Evolutionary conservation across 1,284 basidiomycete species (phyloP).

Genomic region (Testicularia cyperi): DNA sequence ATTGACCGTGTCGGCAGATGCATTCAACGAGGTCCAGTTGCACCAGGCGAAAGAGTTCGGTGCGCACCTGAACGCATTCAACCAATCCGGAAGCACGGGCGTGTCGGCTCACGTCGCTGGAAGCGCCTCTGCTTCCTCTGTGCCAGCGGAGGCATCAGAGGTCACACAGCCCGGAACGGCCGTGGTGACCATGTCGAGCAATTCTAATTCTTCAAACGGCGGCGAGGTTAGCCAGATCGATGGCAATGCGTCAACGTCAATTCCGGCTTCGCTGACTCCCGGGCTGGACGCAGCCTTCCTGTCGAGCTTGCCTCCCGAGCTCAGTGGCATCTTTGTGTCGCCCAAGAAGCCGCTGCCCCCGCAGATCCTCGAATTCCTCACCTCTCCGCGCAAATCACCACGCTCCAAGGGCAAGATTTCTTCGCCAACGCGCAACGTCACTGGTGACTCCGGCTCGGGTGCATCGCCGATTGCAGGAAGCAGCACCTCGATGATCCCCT

Average conservation of each 20-base stretch:
- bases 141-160: background rate
- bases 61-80: constrained; percentile 42
- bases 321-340: constrained; percentile 12
- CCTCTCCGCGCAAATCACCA: constrained; percentile 4
- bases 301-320: constrained; percentile 12
- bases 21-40: constrained; percentile 47
- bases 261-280: background rate
- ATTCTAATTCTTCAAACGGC: too few relatives aligned
- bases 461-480: background rate
- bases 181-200: too few relatives aligned
- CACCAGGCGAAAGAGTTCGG: constrained; percentile 40
- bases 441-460: background rate
- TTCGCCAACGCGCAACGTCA: background rate
- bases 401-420: background rate
- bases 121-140: constrained; percentile 2
- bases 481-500: background rate
- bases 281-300: constrained; percentile 12
- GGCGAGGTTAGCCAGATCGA: too few relatives aligned
- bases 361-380: constrained; percentile 23
- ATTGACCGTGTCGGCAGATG: constrained; percentile 32
- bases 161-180: too few relatives aligned
- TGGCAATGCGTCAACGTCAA: background rate
- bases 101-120: constrained; percentile 46
- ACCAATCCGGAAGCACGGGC: constrained; percentile 33
- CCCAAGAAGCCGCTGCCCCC: constrained; percentile 21